Percentiles rank a stretch among this genome's conserved stretches.
Evolutionary conservation across 164 flowering plant species (phyloP).

Genomic region (Chloranthus sessilifolius): DNA sequence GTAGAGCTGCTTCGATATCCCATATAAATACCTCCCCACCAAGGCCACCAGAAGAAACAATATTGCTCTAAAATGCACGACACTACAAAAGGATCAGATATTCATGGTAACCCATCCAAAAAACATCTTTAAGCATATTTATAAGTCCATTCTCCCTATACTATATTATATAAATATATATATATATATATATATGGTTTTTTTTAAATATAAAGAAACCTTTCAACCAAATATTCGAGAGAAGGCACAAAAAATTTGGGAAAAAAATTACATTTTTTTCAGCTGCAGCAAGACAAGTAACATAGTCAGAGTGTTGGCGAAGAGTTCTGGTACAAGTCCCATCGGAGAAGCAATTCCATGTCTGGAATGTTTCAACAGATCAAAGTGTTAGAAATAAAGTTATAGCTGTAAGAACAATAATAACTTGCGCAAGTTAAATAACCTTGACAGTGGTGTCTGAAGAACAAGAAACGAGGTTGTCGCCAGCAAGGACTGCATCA

Average conservation of each 20-base stretch:
- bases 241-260: slow-evolving; percentile 8
- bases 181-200: background rate
- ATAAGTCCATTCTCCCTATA: too few relatives aligned
- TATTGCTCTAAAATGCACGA: slow-evolving; percentile 83
- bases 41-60: slow-evolving; percentile 97
- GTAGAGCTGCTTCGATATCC: slow-evolving; percentile 91
- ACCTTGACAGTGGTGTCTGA: slow-evolving; percentile 96
- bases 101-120: slow-evolving; percentile 15
- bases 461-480: slow-evolving; percentile 89
- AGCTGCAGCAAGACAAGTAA: slow-evolving; percentile 88
- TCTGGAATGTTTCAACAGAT: slow-evolving; percentile 35
- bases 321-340: slow-evolving; percentile 79
- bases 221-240: slow-evolving; percentile 8
- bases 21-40: slow-evolving; percentile 97
- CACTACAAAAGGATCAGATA: slow-evolving; percentile 63
- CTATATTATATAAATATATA: too few relatives aligned
- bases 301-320: slow-evolving; percentile 92
- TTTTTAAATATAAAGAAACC: slow-evolving; percentile 7
- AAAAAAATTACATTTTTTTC: slow-evolving; percentile 73
- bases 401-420: slow-evolving; percentile 8
- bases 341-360: slow-evolving; percentile 85
- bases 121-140: background rate
- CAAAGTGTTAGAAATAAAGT: slow-evolving; percentile 7
- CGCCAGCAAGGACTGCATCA: slow-evolving; percentile 81
- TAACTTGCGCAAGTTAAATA: slow-evolving; percentile 3